phyloP scores from a whole-genome alignment of 208 protist genomes.

The Acanthamoeba sp. region DNA sequence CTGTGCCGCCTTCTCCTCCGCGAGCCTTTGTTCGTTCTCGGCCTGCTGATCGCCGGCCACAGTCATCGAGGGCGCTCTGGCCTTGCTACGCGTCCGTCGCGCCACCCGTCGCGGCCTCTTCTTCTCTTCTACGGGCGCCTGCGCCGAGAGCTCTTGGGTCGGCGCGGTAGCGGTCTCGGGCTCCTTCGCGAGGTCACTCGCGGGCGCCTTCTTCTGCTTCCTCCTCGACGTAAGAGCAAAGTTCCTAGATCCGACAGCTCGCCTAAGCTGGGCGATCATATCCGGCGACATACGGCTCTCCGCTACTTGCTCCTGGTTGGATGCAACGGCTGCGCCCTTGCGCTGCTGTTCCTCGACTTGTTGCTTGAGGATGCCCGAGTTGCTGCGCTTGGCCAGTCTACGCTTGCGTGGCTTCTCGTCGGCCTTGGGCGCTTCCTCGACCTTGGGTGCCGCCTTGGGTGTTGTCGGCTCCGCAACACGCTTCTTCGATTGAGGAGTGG shows the following conservation, averaged over 20 bases:
- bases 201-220: neutral
- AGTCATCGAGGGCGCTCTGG: neutral
- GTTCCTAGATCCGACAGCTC: neutral
- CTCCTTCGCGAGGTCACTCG: neutral
- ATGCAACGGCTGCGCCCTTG: neutral
- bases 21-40: neutral
- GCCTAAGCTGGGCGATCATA: neutral
- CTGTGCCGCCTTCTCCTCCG: neutral
- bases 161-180: too few relatives aligned
- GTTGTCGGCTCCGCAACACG: neutral
- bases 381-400: slow-evolving; percentile 22
- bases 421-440: neutral
- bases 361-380: slow-evolving; percentile 36
- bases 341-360: neutral
- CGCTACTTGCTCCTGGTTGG: neutral
- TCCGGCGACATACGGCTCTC: neutral
- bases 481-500: neutral
- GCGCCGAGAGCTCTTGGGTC: neutral
- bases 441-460: neutral
- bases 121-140: neutral
- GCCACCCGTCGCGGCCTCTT: slow-evolving; percentile 25
- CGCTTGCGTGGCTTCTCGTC: slow-evolving; percentile 48
- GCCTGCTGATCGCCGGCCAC: neutral
- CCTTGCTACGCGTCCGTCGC: slow-evolving; percentile 10
- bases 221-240: slow-evolving; percentile 20